Percentiles rank a stretch among this genome's conserved stretches.
phyloP scores from a whole-genome alignment of 495 filamentous ascomycete species.

The Hypomontagnella submonticulosa region DNA sequence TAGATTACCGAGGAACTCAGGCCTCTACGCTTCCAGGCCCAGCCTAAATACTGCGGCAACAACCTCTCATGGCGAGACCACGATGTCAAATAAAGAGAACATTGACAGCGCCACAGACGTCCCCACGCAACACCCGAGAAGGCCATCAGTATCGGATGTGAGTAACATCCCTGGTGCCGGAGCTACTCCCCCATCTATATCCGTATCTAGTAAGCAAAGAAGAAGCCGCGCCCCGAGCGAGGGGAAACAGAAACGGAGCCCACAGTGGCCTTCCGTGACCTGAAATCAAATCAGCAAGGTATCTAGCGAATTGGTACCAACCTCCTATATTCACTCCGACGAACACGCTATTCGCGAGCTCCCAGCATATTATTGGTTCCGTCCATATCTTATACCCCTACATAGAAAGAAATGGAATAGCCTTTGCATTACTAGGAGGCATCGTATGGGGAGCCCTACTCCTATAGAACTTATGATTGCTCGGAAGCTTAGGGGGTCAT shows the following conservation, averaged over 20 bases:
- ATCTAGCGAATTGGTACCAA: background rate
- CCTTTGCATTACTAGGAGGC: no score
- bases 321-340: no score
- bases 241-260: conserved; percentile 42
- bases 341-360: no score
- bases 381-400: no score
- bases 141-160: conserved; percentile 18
- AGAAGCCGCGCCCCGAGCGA: conserved; percentile 44
- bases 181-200: conserved; percentile 11
- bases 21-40: conserved; percentile 47
- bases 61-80: conserved; percentile 46
- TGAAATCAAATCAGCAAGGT: conserved; percentile 10
- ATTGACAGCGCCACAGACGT: conserved; percentile 16
- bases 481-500: background rate
- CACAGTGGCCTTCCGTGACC: conserved; percentile 32
- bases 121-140: conserved; percentile 25
- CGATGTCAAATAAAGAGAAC: conserved; percentile 49
- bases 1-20: conserved; percentile 53
- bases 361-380: no score
- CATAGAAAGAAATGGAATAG: no score
- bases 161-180: conserved; percentile 2
- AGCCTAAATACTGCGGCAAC: conserved; percentile 40
- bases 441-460: conserved; percentile 3
- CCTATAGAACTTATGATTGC: background rate
- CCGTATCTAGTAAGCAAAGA: conserved; percentile 34